Base-by-base conservation (phyloP, 306 rosid species). In the Hippophae tibetana region DNA sequence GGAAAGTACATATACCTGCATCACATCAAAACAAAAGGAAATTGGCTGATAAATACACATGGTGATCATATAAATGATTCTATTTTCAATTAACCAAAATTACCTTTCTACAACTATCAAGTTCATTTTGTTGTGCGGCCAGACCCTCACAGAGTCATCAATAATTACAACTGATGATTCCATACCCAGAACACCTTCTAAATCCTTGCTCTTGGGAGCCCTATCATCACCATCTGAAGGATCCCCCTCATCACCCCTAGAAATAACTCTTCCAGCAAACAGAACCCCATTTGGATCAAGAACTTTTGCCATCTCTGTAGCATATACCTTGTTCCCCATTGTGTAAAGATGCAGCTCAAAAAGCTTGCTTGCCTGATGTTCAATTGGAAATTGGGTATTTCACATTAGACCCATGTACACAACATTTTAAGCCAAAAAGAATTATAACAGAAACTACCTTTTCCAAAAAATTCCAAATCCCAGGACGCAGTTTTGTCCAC, bases 401-500 rank as follows among this genome's bases (percentile, higher is more conserved):
- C 5, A 13, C 27, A 52, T 66, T 65, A 46, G 58, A 62, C 69
- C 44, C 23, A 49, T 67, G 54, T 44, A 66, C 51, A 66, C 43
- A 42, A 40, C 40, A 57, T 46, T 70, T 60, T 49, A 43, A 13
- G 60, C 14, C 42, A 51, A 58, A 54, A 54, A 13, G 61, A 47
- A 38, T 54, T 12, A 52, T 11, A 54, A 57, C 63, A 50, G 46
- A 71, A 69, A 52, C 60, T 69, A 93, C 99, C 94, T 86, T 88
- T 75, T 93, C 99, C 82, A 93, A 74, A 78, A 93, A 93, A 54
- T 82, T 88, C 99, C 99, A 93, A 72, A 93, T 73, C 54, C 99
- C 99, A 6, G 99, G 99, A 47, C 99, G 82, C 65, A 93, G 79
- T 84, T 93, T 93, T 65, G 99, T 93, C 99, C 99, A 93, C 99